These are phyloP conservation scores for Diplocarpon rosae DNA, from an alignment of 2,329 filamentous ascomycete species.

Conservation along the genomic window DNA sequence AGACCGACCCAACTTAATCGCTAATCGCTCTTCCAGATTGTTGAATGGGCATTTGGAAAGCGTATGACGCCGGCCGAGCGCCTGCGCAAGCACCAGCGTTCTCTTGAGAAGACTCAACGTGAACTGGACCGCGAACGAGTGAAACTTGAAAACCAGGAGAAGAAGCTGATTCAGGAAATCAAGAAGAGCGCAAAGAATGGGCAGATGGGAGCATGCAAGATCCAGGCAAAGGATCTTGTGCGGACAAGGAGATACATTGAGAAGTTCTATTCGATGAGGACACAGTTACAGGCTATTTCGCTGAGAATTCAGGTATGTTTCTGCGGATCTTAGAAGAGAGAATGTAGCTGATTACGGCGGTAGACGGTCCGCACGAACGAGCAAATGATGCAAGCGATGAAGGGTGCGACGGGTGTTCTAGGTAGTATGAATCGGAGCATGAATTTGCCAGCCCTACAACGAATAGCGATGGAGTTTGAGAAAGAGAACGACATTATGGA, in stretches of 20 bases:
- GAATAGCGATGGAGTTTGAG: constrained; percentile 98
- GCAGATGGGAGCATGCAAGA: constrained; percentile 96
- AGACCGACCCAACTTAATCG: neutral
- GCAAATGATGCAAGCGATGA: constrained; percentile 99
- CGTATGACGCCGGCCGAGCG: constrained; percentile 95
- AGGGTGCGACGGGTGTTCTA: constrained; percentile 83
- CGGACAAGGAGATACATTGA: constrained; percentile 89
- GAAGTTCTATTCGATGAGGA: constrained; percentile 98
- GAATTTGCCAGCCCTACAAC: constrained; percentile 89
- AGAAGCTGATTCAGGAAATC: constrained; percentile 90
- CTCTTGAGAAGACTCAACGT: constrained; percentile 92
- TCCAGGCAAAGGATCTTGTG: constrained; percentile 95
- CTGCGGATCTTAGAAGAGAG: neutral
- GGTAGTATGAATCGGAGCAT: constrained; percentile 97
- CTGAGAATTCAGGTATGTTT: constrained; percentile 72
- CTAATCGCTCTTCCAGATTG: constrained; percentile 47
- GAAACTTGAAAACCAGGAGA: constrained; percentile 97
- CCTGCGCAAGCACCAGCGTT: constrained; percentile 86
- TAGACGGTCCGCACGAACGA: constrained; percentile 96
- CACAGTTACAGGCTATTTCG: constrained; percentile 91
- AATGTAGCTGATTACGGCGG: neutral
- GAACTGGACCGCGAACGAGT: constrained; percentile 90
- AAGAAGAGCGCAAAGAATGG: constrained; percentile 98
- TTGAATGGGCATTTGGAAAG: constrained; percentile 99
- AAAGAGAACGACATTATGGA: constrained; percentile 99